Evolutionary conservation across 495 filamentous ascomycete genomes (phyloP), one percentile per base, ranked within the genome.

Genomic region (Trichoderma virens): DNA sequence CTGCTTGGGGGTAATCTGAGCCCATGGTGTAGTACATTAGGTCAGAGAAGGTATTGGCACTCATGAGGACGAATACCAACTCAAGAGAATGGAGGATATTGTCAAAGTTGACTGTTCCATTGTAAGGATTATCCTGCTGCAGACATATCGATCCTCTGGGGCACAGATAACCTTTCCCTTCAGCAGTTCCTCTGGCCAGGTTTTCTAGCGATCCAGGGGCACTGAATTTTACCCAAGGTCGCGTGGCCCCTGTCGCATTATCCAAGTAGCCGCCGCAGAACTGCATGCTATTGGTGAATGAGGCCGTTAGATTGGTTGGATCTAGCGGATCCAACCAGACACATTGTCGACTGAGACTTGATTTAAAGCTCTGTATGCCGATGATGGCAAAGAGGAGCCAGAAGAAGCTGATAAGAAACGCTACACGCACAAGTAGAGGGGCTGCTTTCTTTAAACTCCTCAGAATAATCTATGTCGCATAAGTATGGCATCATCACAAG

Each of bases 21-120:
- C 96, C 86, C 34, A 88, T 90, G 18, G 91, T 91, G 68, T 90
- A 91, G 71, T 99, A 98, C 72, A 99, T 88, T 34, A 99, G 75
- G 70, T 97, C 92, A 1, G 92, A 88, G 72, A 93, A 98, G 0
- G 94, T 98, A 75, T 99, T 99, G 18, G 91, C 91, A 68, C 90
- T 96, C 91, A 99, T 97, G 67, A 98, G 86, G 41, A 99, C 92
- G 74, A 99, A 99, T n/a, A 99, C 93, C 56, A 97, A 75, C 76
- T 98, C 91, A 32, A 97, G 75, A 2, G 92, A 96, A 62, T 96
- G 86, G 8, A 92, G 70, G 35, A 98, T 95, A 70, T 98, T 94
- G 72, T 99, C 93, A 71, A 97, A 99, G 74, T 89, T 93, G 69
- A 97, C 81, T 2, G 94, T 98, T 56, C 85, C 86, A 62, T 89